Conservation (phyloP, 805 yeast genomes). For the Kodamaea sagamina region DNA sequence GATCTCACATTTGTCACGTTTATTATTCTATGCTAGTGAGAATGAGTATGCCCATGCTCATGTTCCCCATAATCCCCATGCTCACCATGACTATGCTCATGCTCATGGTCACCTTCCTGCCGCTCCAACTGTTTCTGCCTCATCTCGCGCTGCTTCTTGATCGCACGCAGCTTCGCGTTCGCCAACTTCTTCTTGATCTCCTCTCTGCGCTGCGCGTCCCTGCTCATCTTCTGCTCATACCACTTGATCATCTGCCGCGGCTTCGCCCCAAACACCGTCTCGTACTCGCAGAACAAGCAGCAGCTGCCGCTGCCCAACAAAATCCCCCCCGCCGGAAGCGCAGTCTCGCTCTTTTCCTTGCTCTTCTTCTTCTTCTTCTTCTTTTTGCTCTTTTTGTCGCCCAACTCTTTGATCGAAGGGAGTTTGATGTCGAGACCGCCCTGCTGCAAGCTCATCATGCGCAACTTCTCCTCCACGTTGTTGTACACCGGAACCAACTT, state of each 20-base stretch:
- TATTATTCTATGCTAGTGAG: neutral
- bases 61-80: constrained; percentile 1
- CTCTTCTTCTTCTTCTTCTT: constrained; percentile 27
- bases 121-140: constrained; percentile 11
- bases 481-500: constrained; percentile 42
- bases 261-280: constrained; percentile 50
- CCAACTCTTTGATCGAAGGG: constrained; percentile 18
- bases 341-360: constrained; percentile 5
- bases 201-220: constrained; percentile 31
- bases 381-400: constrained; percentile 17
- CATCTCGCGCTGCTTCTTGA: constrained; percentile 22
- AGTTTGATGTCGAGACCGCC: constrained; percentile 10
- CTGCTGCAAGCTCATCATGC: constrained; percentile 32
- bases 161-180: constrained; percentile 38
- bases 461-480: constrained; percentile 40
- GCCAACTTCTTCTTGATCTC: constrained; percentile 41
- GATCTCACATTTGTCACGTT: too few relatives aligned
- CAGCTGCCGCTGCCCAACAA: constrained; percentile 17
- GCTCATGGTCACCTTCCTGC: constrained; percentile 1
- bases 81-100: constrained; percentile 4
- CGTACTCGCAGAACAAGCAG: constrained; percentile 56
- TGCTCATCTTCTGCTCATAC: constrained; percentile 40
- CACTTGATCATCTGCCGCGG: constrained; percentile 54
- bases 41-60: constrained; percentile 8
- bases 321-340: constrained; percentile 6